A percentile compares a stretch with the other conserved stretches of the same genome.
phyloP scores from a whole-genome alignment of 345 rosid genomes.

The Citrus mangshanensis region DNA sequence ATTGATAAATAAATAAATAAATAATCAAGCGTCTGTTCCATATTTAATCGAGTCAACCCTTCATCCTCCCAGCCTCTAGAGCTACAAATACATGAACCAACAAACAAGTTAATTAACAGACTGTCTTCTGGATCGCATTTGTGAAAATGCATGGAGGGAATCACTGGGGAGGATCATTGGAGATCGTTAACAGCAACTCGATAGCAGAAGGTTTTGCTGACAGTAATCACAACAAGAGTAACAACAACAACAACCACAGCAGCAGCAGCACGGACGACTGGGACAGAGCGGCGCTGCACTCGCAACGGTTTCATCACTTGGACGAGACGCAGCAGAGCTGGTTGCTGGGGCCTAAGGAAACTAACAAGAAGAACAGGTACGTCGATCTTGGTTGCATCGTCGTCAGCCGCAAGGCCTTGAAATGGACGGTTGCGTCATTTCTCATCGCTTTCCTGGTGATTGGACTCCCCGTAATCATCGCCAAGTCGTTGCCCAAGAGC shows the following conservation, averaged over 20 bases:
- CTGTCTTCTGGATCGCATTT: too few species aligned
- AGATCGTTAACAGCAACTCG: conserved; percentile 33
- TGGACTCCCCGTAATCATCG: conserved; percentile 66
- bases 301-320: conserved; percentile 30
- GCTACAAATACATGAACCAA: background rate
- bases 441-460: conserved; percentile 47
- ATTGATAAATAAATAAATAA: background rate
- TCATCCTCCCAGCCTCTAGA: background rate
- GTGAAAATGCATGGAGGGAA: conserved; percentile 54
- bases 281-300: conserved; percentile 13
- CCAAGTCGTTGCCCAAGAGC: conserved; percentile 56
- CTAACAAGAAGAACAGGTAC: conserved; percentile 50
- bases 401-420: conserved; percentile 48
- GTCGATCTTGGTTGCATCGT: conserved; percentile 77
- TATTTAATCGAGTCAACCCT: background rate
- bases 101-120: background rate
- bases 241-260: too few species aligned
- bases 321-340: conserved; percentile 91
- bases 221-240: too few species aligned
- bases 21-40: background rate
- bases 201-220: too few species aligned
- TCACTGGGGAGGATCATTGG: conserved; percentile 81
- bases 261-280: too few species aligned
- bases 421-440: conserved; percentile 47
- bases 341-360: conserved; percentile 52